Base-by-base conservation (phyloP, 2,329 filamentous ascomycete species). In the Pseudogymnoascus sp. region DNA sequence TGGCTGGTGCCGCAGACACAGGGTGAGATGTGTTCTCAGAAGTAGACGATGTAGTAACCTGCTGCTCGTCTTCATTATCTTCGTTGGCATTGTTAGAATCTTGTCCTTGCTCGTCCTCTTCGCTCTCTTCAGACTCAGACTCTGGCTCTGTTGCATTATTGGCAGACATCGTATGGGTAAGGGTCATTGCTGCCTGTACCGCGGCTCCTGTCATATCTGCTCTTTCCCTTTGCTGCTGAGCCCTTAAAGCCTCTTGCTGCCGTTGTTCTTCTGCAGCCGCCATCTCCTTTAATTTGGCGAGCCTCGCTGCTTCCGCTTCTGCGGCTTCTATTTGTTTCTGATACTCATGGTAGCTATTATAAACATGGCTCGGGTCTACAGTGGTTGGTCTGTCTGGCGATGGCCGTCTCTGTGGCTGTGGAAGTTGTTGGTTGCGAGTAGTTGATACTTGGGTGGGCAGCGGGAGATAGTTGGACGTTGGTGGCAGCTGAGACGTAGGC, bases 281-380 rank as follows among this genome's bases (percentile, higher is more conserved):
- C 26, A n/a, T 31, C 57, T 39, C 39, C 21, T 54, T 62, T 18
- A 40, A n/a, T 34, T 29, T 31, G 40, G 60, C 60, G 11, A 45
- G 60, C 11, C 37, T 14, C 16, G 36, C 39, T 16, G 21, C 60
- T 14, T 62, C 60, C n/a, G 60, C 37, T 26, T 61, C 60, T 45
- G 16, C 60, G 3, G 45, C 47, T 16, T 42, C 45, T 26, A 63
- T 39, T 39, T 65, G 61, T 31, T 63, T 63, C 51, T 63, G 64
- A 37, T 57, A 64, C 34, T 63, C 64, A 16, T 65, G 64, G 31
- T 65, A 63, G 18, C 36, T 29, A 60, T 63, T 60, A 47, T 65
- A 63, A 21, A 65, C 61, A 23, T 63, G 61, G n/a, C 37, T 65
- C 11, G 64, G 61, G 29, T 65, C 64, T 31, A 63, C 64, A 18